Evolutionary conservation across 257 asterid genomes (phyloP), one percentile per base, ranked within the genome.

Genomic region (Orobanche coerulescens): DNA sequence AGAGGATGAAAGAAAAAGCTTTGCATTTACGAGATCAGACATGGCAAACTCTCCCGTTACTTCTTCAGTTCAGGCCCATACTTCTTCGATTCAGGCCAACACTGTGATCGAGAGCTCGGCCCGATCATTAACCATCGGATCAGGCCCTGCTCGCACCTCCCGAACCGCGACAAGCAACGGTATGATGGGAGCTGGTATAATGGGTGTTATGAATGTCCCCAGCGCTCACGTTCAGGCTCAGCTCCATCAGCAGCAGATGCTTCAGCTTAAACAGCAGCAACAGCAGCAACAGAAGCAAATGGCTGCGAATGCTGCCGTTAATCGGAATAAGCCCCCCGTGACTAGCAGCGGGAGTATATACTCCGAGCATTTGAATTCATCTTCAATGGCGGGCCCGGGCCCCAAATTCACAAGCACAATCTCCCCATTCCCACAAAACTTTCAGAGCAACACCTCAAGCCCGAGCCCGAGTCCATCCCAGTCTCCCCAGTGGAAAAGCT

Each of bases 401-500:
- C 71, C 75, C 23, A 91, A 91, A 62, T 84, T 82, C 51, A 77
- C 84, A 3, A 76, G 68, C 46, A 59, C 83, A 0, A 71, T 72
- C 16, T 47, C 96, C 10, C 73, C 80, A 14, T 91, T 76, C 73
- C 86, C 89, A 0, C 96, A 84, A 64, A 87, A 78, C 67, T 83
- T 83, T 16, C 95, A 82, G 75, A 79, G 80, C 77, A 83, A 67
- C 65, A 75, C 46, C 75, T 70, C 67, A 63, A 80, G 84, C 55
- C 86, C 88, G 0, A 12, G 84, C 57, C 88, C 89, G 0, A 12
- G 84, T 54, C 88, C 89, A 0, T 13, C 55, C n/a, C 95, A 84
- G 44, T 81, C 91, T 33, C 87, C 95, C 3, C 98, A 86, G 48
- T 86, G 96, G 96, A 92, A 83, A 73, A 76, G 53, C 66, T 76